Evolutionary conservation across 2,329 filamentous ascomycete species (phyloP).

Genomic region (Juglanconis oblonga): DNA sequence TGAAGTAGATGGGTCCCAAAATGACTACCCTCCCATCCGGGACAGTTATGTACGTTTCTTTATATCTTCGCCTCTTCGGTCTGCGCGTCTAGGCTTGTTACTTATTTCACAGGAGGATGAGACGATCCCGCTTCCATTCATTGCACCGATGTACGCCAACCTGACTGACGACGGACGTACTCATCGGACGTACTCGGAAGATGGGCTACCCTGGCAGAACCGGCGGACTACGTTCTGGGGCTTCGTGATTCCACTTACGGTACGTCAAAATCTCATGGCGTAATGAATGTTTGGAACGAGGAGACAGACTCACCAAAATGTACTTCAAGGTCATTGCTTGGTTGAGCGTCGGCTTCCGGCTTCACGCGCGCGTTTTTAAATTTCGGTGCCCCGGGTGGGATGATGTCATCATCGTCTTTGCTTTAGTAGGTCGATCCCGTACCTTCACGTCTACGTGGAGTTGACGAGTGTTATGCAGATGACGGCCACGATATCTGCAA

Average conservation of each 20-base stretch:
- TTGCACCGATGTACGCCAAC: background rate
- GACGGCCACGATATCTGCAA: background rate
- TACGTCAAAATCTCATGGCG: background rate
- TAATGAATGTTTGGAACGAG: too few relatives aligned
- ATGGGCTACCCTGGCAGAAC: slow-evolving; percentile 13
- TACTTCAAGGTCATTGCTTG: slow-evolving; percentile 12
- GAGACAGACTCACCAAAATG: background rate
- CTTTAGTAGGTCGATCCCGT: slow-evolving; percentile 7
- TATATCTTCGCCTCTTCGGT: too few relatives aligned
- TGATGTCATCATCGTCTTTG: slow-evolving; percentile 18
- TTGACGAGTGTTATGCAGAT: background rate
- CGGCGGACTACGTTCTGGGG: slow-evolving; percentile 16
- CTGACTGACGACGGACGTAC: background rate
- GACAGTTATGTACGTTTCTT: too few relatives aligned
- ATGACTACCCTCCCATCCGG: too few relatives aligned
- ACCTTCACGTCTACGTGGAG: background rate
- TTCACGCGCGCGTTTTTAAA: slow-evolving; percentile 18
- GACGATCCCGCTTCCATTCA: background rate
- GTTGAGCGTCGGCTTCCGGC: slow-evolving; percentile 13
- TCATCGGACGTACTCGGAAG: background rate
- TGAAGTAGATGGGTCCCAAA: too few relatives aligned
- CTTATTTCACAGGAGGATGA: too few relatives aligned
- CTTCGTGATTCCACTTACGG: slow-evolving; percentile 17
- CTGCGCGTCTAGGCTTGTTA: too few relatives aligned
- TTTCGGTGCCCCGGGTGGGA: slow-evolving; percentile 21